Evolutionary conservation across 352 stramenopile genomes (phyloP).

Genomic region (Globisporangium polare): DNA sequence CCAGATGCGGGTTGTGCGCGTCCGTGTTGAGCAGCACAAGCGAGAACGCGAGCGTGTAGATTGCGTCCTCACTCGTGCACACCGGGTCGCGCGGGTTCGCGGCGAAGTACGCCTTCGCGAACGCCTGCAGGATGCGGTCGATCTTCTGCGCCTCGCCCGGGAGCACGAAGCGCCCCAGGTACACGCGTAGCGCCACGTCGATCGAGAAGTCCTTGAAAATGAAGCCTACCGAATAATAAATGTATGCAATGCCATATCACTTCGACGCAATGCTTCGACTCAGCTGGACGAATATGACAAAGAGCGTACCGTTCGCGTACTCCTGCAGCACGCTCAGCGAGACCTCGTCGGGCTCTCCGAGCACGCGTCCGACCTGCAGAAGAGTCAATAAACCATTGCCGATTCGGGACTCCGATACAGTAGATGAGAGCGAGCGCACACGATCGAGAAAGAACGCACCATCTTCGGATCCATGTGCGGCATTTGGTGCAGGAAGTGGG

Average conservation of each 20-base stretch:
- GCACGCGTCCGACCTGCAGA: slow-evolving; percentile 47
- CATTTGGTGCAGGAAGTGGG: slow-evolving; percentile 59
- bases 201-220: slow-evolving; percentile 54
- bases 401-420: neutral
- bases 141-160: slow-evolving; percentile 82
- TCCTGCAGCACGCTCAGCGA: slow-evolving; percentile 61
- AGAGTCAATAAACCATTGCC: neutral
- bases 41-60: slow-evolving; percentile 79
- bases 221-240: slow-evolving; percentile 30
- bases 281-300: neutral
- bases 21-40: slow-evolving; percentile 79
- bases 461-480: slow-evolving; percentile 65
- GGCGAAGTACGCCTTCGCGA: slow-evolving; percentile 58
- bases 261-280: neutral
- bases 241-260: neutral
- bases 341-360: slow-evolving; percentile 60
- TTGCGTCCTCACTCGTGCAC: slow-evolving; percentile 64
- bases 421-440: neutral
- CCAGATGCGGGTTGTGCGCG: slow-evolving; percentile 64
- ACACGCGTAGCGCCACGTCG: slow-evolving; percentile 70
- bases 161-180: slow-evolving; percentile 63
- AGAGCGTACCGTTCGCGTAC: slow-evolving; percentile 47
- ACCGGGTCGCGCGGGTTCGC: slow-evolving; percentile 48
- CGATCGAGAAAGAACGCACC: slow-evolving; percentile 20
- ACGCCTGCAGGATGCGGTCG: slow-evolving; percentile 79